These are phyloP conservation scores for Hypoxylon trugodes DNA, from an alignment of 495 filamentous ascomycete genomes.

Conservation along the genomic window DNA sequence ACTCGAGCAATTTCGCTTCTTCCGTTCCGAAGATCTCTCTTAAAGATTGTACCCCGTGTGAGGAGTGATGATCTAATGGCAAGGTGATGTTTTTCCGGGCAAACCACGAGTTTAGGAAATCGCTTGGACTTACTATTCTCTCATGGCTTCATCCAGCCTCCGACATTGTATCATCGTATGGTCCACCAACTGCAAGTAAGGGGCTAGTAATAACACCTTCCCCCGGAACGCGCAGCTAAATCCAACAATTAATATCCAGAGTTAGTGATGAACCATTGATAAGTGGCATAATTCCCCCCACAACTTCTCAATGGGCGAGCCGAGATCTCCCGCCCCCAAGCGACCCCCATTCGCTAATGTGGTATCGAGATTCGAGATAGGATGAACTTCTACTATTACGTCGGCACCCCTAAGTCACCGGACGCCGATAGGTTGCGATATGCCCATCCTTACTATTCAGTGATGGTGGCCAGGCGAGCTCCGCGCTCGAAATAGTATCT, in stretches of 20 bases:
- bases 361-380: conserved; percentile 37
- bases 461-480: conserved; percentile 25
- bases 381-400: conserved; percentile 25
- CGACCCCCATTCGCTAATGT: conserved; percentile 31
- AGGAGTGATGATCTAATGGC: not conserved
- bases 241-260: conserved; percentile 31
- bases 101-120: not conserved
- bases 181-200: conserved; percentile 5
- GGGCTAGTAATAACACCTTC: conserved; percentile 7
- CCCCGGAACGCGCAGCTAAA: conserved; percentile 21
- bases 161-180: conserved; percentile 9
- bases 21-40: conserved; percentile 25
- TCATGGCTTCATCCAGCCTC: conserved; percentile 7
- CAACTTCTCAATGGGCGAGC: conserved; percentile 31
- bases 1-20: conserved; percentile 25
- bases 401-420: conserved; percentile 17
- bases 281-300: conserved; percentile 38
- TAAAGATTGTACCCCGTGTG: conserved; percentile 19
- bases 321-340: conserved; percentile 35
- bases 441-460: conserved; percentile 3
- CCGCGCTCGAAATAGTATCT: conserved; percentile 35
- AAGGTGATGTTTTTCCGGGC: conserved; percentile 2
- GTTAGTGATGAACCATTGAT: conserved; percentile 32
- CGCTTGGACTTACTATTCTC: conserved; percentile 6
- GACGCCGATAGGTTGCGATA: conserved; percentile 10